Base-by-base conservation (phyloP, 1,139 yeast genomes). In the Candida albicans region DNA sequence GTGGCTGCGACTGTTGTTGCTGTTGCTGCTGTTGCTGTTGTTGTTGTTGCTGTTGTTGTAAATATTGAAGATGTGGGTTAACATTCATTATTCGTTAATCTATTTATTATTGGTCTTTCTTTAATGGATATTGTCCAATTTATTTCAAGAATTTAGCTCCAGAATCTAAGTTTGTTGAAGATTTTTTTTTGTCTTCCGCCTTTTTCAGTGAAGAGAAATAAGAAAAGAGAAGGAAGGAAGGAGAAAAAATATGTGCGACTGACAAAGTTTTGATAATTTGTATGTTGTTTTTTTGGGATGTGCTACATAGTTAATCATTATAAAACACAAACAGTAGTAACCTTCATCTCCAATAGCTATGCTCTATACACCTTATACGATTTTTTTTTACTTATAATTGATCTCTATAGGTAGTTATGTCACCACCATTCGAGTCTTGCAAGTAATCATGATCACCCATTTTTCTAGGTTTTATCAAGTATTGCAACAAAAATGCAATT, bases 361-460 rank as follows among this genome's bases (percentile, higher is more conserved):
- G n/a, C 12, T 14, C 22, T 11, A 35, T 35, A 27, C 18, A 27
- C 37, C 10, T 28, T 35, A 27, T 25, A 27, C 4, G 14, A 31
- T 29, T 11, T 7, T 11, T 7, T 28, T 13, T 15, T 24, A n/a
- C 12, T 35, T 49, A 64, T 41, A 64, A 52, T 40, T 64, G 69
- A 26, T 64, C 68, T 54, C 69, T 55, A 41, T 60, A 54, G 28
- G 40, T 51, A 2, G 58, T 49, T 1, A 47, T 44, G 11, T 49
- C 50, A 26, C 44, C 49, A 8, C 46, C 40, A 13, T 46, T 44
- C 7, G 52, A 58, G 37, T 58, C 61, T 42, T 68, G 74, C 42
- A 73, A 59, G 50, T 65, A 73, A 45, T 69, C 69, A 51, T 73
- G 79, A 43, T 73, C 78, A 1, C 78, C 79, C 13, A 72, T 56